Evolutionary conservation across 2,329 filamentous ascomycete genomes (phyloP).

Genomic region (Colletotrichum sp.): DNA sequence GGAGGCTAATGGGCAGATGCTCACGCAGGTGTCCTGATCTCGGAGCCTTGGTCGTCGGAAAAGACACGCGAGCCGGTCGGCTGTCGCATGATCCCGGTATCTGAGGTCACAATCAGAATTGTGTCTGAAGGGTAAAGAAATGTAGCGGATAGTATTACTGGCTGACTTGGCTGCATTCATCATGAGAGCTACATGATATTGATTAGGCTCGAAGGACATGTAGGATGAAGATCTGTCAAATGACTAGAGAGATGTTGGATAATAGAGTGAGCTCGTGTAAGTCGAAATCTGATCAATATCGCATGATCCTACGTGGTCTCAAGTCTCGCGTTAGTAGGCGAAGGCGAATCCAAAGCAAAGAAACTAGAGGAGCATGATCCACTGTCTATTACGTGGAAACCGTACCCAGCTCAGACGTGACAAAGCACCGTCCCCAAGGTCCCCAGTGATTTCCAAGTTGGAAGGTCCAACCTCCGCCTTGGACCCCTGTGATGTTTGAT

Average conservation of each 20-base stretch:
- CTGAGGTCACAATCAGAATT: background rate
- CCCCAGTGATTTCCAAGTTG: background rate
- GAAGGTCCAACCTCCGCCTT: background rate
- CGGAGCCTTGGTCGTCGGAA: background rate
- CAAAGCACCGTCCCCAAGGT: background rate
- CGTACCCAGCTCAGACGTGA: background rate
- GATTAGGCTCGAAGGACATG: background rate
- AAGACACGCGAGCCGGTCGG: background rate
- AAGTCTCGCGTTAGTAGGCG: background rate
- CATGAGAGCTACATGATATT: background rate
- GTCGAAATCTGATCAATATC: background rate
- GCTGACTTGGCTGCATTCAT: background rate
- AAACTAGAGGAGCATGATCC: background rate
- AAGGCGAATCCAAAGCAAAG: background rate
- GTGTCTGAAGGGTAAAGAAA: background rate
- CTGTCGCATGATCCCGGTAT: background rate
- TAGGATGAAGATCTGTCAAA: background rate
- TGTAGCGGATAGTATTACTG: background rate
- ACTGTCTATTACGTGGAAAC: background rate
- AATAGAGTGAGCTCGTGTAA: background rate
- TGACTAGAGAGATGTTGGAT: background rate
- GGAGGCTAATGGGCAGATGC: background rate
- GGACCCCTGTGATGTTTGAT: background rate
- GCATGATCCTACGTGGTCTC: accelerated
- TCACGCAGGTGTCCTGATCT: background rate